A percentile compares a stretch with the other conserved stretches of the same genome.
These are phyloP conservation scores for Aspergillus ruber DNA, from an alignment of 2,329 filamentous ascomycete genomes.

Conservation along the genomic window DNA sequence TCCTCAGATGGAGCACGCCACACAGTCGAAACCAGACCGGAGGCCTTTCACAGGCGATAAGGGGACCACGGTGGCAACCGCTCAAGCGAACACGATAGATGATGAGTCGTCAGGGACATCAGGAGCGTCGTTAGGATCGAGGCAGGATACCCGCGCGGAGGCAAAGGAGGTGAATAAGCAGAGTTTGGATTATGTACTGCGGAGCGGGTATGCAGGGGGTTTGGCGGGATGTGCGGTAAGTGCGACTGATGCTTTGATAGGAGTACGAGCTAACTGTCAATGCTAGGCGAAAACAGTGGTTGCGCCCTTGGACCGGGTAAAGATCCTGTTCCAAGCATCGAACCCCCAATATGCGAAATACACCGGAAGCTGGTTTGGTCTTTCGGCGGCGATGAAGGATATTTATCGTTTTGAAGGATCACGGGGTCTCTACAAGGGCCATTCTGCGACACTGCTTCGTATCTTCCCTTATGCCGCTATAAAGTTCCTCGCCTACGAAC, in stretches of 20 bases:
- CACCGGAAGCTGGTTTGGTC: slow-evolving; percentile 77
- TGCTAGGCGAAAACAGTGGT: slow-evolving; percentile 86
- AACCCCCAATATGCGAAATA: slow-evolving; percentile 94
- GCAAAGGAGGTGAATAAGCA: slow-evolving; percentile 55
- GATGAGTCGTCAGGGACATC: slow-evolving; percentile 1
- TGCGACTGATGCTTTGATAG: slow-evolving; percentile 12
- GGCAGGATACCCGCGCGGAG: slow-evolving; percentile 9
- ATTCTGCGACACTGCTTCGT: slow-evolving; percentile 85
- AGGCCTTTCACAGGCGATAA: slow-evolving; percentile 13
- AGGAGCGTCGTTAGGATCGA: background rate
- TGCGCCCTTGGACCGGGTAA: slow-evolving; percentile 91
- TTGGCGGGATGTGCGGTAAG: slow-evolving; percentile 85
- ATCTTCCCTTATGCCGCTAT: slow-evolving; percentile 98
- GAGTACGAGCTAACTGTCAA: slow-evolving; percentile 3
- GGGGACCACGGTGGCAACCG: slow-evolving; percentile 10
- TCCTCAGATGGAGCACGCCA: slow-evolving; percentile 27
- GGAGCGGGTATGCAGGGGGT: slow-evolving; percentile 80
- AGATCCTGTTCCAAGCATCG: slow-evolving; percentile 95
- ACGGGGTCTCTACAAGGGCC: slow-evolving; percentile 78
- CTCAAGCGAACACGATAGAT: slow-evolving; percentile 11
- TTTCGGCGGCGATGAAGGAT: slow-evolving; percentile 72
- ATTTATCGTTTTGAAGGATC: slow-evolving; percentile 72
- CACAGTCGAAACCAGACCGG: slow-evolving; percentile 17
- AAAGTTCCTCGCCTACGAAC: slow-evolving; percentile 97
- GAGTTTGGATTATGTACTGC: slow-evolving; percentile 75